Base-by-base conservation (phyloP, 202 grass and related monocot genomes). In the Saccharum hybrid region DNA sequence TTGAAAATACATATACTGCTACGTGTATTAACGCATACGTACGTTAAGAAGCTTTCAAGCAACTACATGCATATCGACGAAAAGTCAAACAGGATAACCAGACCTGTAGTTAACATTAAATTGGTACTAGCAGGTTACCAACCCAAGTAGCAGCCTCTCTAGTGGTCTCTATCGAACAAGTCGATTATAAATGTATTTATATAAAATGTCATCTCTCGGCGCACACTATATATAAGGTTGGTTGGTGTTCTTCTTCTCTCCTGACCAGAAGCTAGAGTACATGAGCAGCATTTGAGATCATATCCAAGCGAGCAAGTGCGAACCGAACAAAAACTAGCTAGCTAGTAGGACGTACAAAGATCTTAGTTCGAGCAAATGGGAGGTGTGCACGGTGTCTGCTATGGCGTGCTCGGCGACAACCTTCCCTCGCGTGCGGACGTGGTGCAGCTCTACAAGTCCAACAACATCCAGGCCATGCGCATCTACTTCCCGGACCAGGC, bases 401-500 rank as follows among this genome's bases (percentile, higher is more conserved):
- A 94, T 5, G 89, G 89, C 51, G 19, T 70, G 70, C 0, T 48
- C 14, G 92, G 87, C 8, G 6, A 81, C 73, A 78, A 94, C 73
- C 92, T 94, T 5, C 92, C 92, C 0, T 33, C 71, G 37, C 68
- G 39, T 2, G 63, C 40, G 48, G 87, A 89, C 1, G 89, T 91
- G 15, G 84, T 94, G 74, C 77, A 71, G 61, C 89, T 94, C 8
- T 94, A 83, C 87, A 81, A 90, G 68, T 89, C 89, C 45, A 57
- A 65, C 31, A 78, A 83, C 57, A 94, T 94, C 64, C 19, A 41
- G 8, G 66, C 57, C 1, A 91, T 94, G 92, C 82, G 92, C 63
- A 72, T 94, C 66, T 94, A 94, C 83, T 57, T 13, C 61, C 92
- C 89, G 4, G 76, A 94, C 69, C 48, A 22, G 2, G 39, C 10